These are phyloP conservation scores for Penicillium nucicola DNA, from an alignment of 495 filamentous ascomycete species.

Conservation along the genomic window DNA sequence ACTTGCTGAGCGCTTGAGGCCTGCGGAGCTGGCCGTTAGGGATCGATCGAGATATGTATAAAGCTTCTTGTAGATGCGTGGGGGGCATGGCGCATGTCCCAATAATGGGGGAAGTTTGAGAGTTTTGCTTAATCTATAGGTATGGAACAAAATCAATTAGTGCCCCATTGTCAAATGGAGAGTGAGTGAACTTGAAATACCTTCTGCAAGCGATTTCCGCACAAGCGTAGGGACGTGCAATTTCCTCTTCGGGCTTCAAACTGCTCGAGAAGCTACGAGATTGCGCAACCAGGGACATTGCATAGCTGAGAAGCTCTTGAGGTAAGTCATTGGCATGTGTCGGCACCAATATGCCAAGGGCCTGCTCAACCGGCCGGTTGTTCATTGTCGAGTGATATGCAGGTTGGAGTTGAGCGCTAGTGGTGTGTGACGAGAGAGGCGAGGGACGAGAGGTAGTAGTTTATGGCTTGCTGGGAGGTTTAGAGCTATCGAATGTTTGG, in stretches of 20 bases:
- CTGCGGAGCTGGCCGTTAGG: conserved; percentile 45
- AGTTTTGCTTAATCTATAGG: conserved; percentile 67
- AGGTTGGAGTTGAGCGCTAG: background rate
- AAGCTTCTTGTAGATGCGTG: conserved; percentile 79
- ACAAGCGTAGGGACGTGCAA: conserved; percentile 82
- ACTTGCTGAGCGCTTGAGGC: conserved; percentile 30
- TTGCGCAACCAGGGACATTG: conserved; percentile 79
- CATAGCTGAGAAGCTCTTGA: conserved; percentile 68
- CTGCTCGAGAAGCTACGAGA: conserved; percentile 75
- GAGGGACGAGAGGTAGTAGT: background rate
- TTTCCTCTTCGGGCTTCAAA: conserved; percentile 85
- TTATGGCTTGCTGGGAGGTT: no score
- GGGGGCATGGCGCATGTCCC: conserved; percentile 77
- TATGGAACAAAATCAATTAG: conserved; percentile 5
- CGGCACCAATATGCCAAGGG: conserved; percentile 72
- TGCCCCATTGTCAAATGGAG: background rate
- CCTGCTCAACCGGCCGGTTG: conserved; percentile 69
- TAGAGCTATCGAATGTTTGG: no score
- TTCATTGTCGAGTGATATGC: conserved; percentile 31
- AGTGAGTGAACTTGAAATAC: conserved; percentile 30
- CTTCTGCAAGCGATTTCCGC: conserved; percentile 89
- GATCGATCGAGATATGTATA: conserved; percentile 75
- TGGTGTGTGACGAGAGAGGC: background rate
- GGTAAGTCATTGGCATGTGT: conserved; percentile 72
- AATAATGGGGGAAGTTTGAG: conserved; percentile 81